Evolutionary conservation across 2,329 filamentous ascomycete genomes (phyloP), one percentile per base, ranked within the genome.

Genomic region (Sporothrix inflata): DNA sequence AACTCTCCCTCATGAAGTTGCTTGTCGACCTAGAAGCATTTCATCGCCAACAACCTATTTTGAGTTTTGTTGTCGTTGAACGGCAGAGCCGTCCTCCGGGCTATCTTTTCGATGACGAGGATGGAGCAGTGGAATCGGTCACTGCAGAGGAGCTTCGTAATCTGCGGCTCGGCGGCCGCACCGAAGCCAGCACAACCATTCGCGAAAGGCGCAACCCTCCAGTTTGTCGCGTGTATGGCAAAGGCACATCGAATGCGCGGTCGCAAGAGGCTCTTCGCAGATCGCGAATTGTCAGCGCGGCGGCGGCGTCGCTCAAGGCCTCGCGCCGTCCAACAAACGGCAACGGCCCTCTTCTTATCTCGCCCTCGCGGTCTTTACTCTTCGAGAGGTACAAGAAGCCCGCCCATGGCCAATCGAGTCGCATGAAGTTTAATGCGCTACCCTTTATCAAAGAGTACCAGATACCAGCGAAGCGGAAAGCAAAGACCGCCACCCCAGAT

Each of bases 11-110:
- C 21, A 75, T 76, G 75, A 77, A 79, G 71, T 74, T 80, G 40
- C 73, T 80, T 63, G 78, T 79, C 71, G 80, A 81, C 61, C 71
- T 77, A 71, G 79, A 81, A 70, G 79, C 80, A 53, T 71, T 80
- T 66, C 78, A 79, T 76, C 78, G 77, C 66, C 75, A 76, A 61
- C 77, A 79, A 72, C 74, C 79, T 49, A 73, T 79, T 8, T 76
- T 77, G 3, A 81, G 80, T 74, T 80, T 77, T 63, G 74, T 80
- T 30, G 74, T 75, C 7, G 73, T 76, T 8, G 74, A 75, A 69
- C 45, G 73, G 66, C 61, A 73, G 30, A 27, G 47, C 3, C 72
- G 49, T 14, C 75, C 77, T 24, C 78, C 77, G 0, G 79, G 79
- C 5, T 74, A 73, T 42, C 77, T 77, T 11, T 78, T 77, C 16